A percentile compares a stretch with the other conserved stretches of the same genome.
These are phyloP conservation scores for Zygosaccharomyces pseudobailii DNA, from an alignment of 1,139 yeast genomes.

Conservation along the genomic window DNA sequence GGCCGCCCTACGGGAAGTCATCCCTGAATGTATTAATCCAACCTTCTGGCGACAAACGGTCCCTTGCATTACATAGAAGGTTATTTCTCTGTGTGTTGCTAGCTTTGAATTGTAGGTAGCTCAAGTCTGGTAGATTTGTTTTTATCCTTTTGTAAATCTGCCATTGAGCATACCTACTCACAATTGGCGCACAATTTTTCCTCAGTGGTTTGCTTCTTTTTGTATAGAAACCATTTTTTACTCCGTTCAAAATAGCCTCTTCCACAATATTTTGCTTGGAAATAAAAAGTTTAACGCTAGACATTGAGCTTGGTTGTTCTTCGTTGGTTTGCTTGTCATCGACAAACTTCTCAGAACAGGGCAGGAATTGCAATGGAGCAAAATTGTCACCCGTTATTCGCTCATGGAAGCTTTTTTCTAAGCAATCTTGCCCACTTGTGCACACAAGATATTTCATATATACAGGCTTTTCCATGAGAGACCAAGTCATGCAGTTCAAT, in stretches of 20 bases:
- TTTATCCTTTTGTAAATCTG: conserved; percentile 12
- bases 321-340: conserved; percentile 29
- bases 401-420: conserved; percentile 50
- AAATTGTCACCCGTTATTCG: conserved; percentile 29
- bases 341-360: conserved; percentile 12
- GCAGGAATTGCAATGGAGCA: conserved; percentile 10
- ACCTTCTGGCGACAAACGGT: conserved; percentile 25
- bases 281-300: conserved; percentile 16
- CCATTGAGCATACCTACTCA: conserved; percentile 24
- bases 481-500: conserved; percentile 46
- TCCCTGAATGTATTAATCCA: conserved; percentile 30
- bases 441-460: conserved; percentile 53
- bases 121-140: conserved; percentile 1
- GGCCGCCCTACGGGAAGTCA: conserved; percentile 11
- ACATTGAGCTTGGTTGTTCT: conserved; percentile 24
- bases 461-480: conserved; percentile 40
- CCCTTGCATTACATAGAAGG: conserved; percentile 12
- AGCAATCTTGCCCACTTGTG: conserved; percentile 39
- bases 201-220: conserved; percentile 43
- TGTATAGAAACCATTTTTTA: conserved; percentile 46
- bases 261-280: conserved; percentile 11
- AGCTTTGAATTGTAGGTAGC: conserved; percentile 29
- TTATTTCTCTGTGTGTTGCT: conserved; percentile 17
- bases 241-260: conserved; percentile 51
- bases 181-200: conserved; percentile 39